phyloP scores from a whole-genome alignment of 2,329 filamentous ascomycete genomes.

The Ophiostoma ips region DNA sequence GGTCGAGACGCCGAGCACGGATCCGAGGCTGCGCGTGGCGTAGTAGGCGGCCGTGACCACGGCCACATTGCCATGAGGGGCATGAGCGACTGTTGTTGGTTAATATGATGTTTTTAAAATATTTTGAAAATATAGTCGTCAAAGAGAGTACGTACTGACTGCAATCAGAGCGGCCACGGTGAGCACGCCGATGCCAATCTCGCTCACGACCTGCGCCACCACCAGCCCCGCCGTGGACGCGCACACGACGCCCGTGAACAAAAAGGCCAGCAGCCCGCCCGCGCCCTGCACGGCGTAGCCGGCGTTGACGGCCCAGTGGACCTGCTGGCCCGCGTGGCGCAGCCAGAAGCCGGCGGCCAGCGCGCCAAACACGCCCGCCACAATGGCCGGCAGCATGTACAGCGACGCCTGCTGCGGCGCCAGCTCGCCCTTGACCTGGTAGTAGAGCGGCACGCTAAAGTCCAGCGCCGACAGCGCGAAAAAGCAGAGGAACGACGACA shows the following conservation, averaged over 20 bases:
- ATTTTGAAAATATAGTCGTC: neutral
- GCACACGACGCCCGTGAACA: neutral
- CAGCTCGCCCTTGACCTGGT: constrained; percentile 27
- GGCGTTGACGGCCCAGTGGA: neutral
- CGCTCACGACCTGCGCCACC: neutral
- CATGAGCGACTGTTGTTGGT: neutral
- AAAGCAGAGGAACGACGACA: constrained; percentile 19
- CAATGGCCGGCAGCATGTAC: neutral
- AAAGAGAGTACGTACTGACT: neutral
- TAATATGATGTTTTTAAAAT: neutral
- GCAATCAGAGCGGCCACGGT: neutral
- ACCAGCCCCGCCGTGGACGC: neutral
- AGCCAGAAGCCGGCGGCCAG: neutral
- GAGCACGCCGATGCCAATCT: neutral
- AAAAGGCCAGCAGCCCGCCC: neutral
- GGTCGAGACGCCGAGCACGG: neutral
- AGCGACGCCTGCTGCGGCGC: neutral
- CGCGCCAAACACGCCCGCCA: neutral
- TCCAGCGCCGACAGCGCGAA: constrained; percentile 22
- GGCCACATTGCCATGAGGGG: neutral
- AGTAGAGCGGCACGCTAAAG: constrained; percentile 37
- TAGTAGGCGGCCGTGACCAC: neutral
- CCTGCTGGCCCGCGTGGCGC: neutral
- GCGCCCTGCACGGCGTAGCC: neutral
- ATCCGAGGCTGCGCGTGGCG: neutral